Evolutionary conservation across 495 filamentous ascomycete species (phyloP).

Genomic region (Neurospora terricola): DNA sequence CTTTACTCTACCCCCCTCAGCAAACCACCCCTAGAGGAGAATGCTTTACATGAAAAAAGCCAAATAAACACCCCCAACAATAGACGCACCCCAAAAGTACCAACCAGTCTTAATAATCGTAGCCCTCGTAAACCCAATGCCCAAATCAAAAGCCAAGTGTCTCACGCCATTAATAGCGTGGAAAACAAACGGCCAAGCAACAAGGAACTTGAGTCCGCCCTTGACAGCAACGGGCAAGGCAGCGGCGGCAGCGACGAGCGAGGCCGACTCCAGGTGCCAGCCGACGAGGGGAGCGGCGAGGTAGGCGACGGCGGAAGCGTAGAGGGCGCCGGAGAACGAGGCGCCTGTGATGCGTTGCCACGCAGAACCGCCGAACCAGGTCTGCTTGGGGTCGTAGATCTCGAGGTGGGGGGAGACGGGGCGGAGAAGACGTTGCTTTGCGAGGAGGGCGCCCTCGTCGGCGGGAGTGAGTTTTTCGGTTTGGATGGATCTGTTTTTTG

Average conservation of each 20-base stretch:
- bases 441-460: slow-evolving; percentile 64
- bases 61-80: slow-evolving; percentile 51
- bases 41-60: slow-evolving; percentile 31
- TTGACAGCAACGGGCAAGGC: slow-evolving; percentile 60
- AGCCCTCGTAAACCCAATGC: slow-evolving; percentile 55
- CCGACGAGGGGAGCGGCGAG: slow-evolving; percentile 71
- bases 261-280: slow-evolving; percentile 74
- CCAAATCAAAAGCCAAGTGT: slow-evolving; percentile 82
- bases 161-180: slow-evolving; percentile 81
- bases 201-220: slow-evolving; percentile 56
- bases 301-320: slow-evolving; percentile 77
- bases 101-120: slow-evolving; percentile 68
- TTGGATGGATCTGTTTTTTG: slow-evolving; percentile 35
- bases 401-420: slow-evolving; percentile 80
- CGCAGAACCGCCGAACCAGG: slow-evolving; percentile 59
- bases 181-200: slow-evolving; percentile 79
- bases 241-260: slow-evolving; percentile 68
- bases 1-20: no score
- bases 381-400: slow-evolving; percentile 85
- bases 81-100: slow-evolving; percentile 57
- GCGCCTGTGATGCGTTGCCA: slow-evolving; percentile 76
- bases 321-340: slow-evolving; percentile 62
- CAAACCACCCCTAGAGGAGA: neutral
- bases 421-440: slow-evolving; percentile 70
- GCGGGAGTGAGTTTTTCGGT: slow-evolving; percentile 48